phyloP scores from a whole-genome alignment of 2,329 filamentous ascomycete species.

The Penicillium hordei region DNA sequence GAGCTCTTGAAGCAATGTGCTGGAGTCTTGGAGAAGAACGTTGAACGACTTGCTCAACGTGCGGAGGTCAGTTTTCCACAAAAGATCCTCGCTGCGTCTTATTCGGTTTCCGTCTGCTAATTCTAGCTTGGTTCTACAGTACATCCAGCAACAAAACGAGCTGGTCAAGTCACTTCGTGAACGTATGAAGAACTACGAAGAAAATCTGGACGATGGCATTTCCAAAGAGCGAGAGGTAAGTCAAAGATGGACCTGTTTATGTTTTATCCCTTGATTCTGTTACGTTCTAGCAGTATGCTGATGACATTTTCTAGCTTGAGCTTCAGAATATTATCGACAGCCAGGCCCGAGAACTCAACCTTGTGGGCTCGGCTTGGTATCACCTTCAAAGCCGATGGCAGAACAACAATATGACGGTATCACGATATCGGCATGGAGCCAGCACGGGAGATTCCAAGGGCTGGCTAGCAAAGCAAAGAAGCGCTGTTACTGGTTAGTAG shows the following conservation, averaged over 20 bases:
- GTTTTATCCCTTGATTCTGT: background rate
- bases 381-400: constrained; percentile 48
- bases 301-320: constrained; percentile 35
- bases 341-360: constrained; percentile 45
- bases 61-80: constrained; percentile 40
- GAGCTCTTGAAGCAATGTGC: constrained; percentile 47
- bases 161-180: constrained; percentile 45
- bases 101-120: constrained; percentile 17
- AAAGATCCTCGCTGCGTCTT: background rate
- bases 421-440: constrained; percentile 42
- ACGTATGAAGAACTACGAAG: constrained; percentile 42
- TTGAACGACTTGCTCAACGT: constrained; percentile 44
- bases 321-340: constrained; percentile 43
- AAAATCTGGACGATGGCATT: constrained; percentile 38
- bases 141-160: constrained; percentile 46
- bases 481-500: constrained; percentile 40
- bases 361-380: constrained; percentile 51
- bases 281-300: constrained; percentile 10
- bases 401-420: constrained; percentile 44
- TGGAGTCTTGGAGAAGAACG: constrained; percentile 58
- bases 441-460: constrained; percentile 42
- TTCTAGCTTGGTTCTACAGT: constrained; percentile 26
- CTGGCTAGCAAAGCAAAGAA: constrained; percentile 48
- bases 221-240: constrained; percentile 44
- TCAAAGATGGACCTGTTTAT: background rate